These are phyloP conservation scores for Kwoniella europaea DNA, from an alignment of 768 basidiomycete species.

Conservation along the genomic window DNA sequence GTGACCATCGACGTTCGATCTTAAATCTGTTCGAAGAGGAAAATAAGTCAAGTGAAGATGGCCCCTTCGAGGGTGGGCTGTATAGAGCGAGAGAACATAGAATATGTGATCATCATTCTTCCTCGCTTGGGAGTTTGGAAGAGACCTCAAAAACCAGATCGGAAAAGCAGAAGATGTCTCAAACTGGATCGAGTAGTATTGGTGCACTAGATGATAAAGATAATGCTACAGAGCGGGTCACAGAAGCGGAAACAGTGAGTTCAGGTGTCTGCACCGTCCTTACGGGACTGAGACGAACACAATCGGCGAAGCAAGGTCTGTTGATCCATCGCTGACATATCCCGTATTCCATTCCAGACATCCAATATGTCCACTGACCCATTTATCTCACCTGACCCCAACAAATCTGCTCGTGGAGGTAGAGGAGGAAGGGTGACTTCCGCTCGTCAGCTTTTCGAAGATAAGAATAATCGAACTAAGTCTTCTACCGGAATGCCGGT, in stretches of 20 bases:
- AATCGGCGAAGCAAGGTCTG: too few species aligned
- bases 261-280: too few species aligned
- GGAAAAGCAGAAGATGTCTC: neutral
- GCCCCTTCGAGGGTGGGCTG: neutral
- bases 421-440: conserved; percentile 5
- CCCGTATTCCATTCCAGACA: neutral
- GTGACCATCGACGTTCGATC: neutral
- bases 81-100: conserved; percentile 11
- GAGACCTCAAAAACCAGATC: neutral
- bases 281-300: too few species aligned
- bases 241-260: too few species aligned
- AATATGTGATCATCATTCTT: neutral
- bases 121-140: neutral
- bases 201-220: too few species aligned
- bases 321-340: too few species aligned
- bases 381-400: neutral
- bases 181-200: too few species aligned
- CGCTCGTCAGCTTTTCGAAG: conserved; percentile 1
- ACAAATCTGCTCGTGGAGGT: neutral
- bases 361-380: neutral
- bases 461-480: neutral
- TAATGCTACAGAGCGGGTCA: too few species aligned
- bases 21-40: conserved; percentile 4
- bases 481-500: neutral
- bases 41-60: neutral